These are phyloP conservation scores for Lasiodiplodia sp. DNA, from an alignment of 2,329 filamentous ascomycete species.

Conservation along the genomic window DNA sequence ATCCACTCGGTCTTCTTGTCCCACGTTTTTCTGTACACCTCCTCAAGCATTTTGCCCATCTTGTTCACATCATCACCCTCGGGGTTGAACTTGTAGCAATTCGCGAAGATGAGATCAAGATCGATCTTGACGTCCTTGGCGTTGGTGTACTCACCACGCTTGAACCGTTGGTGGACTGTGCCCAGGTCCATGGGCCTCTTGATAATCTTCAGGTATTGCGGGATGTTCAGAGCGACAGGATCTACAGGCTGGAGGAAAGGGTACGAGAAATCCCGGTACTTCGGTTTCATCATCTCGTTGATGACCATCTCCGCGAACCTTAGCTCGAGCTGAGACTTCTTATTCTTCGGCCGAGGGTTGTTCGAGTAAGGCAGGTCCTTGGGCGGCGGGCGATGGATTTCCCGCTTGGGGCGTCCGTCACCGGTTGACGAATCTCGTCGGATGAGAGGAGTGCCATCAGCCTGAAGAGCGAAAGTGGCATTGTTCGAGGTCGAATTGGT, in stretches of 20 bases:
- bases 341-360: constrained; percentile 82
- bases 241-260: constrained; percentile 88
- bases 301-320: constrained; percentile 88
- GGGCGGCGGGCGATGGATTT: constrained; percentile 88
- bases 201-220: constrained; percentile 89
- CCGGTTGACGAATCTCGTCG: constrained; percentile 85
- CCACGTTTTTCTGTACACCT: constrained; percentile 78
- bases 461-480: constrained; percentile 76
- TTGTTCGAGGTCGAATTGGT: constrained; percentile 37
- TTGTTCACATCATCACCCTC: constrained; percentile 75
- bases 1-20: constrained; percentile 82
- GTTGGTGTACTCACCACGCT: constrained; percentile 78
- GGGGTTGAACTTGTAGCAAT: constrained; percentile 94
- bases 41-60: constrained; percentile 75
- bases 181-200: constrained; percentile 96
- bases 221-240: constrained; percentile 91
- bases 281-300: constrained; percentile 76
- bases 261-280: constrained; percentile 71
- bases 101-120: constrained; percentile 81
- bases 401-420: constrained; percentile 84
- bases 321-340: constrained; percentile 87
- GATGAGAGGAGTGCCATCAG: constrained; percentile 80
- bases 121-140: constrained; percentile 87
- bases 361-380: constrained; percentile 89
- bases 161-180: constrained; percentile 81